Conservation (phyloP, 2,329 filamentous ascomycete genomes). For the Trichoderma semiorbis region DNA sequence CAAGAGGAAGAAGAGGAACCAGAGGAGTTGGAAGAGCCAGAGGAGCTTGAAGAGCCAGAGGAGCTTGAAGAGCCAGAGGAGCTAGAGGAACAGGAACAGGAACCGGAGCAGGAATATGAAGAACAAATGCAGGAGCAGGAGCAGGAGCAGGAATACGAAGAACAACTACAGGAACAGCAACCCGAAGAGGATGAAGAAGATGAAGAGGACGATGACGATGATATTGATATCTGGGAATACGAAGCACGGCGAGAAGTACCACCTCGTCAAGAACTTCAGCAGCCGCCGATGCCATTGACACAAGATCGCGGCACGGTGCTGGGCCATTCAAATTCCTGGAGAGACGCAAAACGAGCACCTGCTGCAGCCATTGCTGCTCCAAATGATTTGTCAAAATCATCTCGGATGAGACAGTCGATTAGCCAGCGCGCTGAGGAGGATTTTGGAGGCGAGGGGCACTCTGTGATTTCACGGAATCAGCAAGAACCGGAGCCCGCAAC, state of each 20-base stretch:
- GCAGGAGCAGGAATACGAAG: neutral
- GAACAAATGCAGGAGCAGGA: neutral
- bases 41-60: neutral
- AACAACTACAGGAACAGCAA: neutral
- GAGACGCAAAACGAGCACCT: constrained; percentile 18
- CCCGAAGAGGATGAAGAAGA: neutral
- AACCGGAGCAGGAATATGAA: neutral
- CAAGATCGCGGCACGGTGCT: constrained; percentile 29
- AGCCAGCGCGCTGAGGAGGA: constrained; percentile 14
- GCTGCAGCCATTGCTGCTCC: neutral
- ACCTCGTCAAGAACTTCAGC: constrained; percentile 32
- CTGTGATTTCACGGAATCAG: constrained; percentile 38
- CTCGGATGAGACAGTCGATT: constrained; percentile 13
- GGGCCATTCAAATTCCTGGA: constrained; percentile 39
- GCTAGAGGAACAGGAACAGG: neutral
- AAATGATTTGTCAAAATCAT: constrained; percentile 19
- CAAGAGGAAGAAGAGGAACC: neutral
- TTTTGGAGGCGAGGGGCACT: constrained; percentile 41
- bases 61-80: neutral
- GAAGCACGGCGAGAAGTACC: constrained; percentile 48
- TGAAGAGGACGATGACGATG: constrained; percentile 30
- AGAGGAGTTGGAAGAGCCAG: constrained; percentile 10
- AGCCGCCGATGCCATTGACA: constrained; percentile 26
- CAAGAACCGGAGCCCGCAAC: constrained; percentile 23
- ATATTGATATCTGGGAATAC: constrained; percentile 55